Conservation (phyloP, 306 rosid genomes). For the Sindora glabra region DNA sequence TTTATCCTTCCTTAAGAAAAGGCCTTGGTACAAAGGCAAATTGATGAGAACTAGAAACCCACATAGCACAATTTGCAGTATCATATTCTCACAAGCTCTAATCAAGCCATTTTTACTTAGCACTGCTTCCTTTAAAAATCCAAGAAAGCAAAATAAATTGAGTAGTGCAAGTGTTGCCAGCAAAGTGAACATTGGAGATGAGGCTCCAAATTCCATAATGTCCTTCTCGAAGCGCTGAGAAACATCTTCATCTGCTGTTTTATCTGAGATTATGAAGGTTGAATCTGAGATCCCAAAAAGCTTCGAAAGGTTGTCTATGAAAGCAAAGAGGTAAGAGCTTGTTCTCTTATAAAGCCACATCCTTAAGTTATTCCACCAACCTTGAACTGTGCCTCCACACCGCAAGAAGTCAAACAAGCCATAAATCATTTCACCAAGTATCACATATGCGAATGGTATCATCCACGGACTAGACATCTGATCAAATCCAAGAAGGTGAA, state of each 20-base stretch:
- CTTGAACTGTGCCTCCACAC: conserved; percentile 34
- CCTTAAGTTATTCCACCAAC: conserved; percentile 65
- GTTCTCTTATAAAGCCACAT: conserved; percentile 44
- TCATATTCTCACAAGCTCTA: no score
- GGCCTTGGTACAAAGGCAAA: no score
- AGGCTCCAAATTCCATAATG: no score
- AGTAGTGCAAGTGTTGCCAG: no score
- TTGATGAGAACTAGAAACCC: no score
- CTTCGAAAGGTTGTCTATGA: conserved; percentile 32
- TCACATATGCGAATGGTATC: conserved; percentile 54
- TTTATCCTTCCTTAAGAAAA: no score
- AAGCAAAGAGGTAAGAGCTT: conserved; percentile 41
- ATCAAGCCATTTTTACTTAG: no score
- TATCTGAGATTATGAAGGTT: conserved; percentile 36
- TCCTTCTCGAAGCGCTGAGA: conserved; percentile 40
- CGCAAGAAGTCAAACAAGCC: conserved; percentile 36
- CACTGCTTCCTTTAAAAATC: no score
- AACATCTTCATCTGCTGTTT: conserved; percentile 40
- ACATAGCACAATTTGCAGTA: no score
- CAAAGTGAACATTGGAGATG: no score
- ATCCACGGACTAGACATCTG: conserved; percentile 53
- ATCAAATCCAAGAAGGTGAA: conserved; percentile 1
- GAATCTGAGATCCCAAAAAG: conserved; percentile 47
- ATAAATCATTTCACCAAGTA: conserved; percentile 27
- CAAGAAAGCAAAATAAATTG: no score